Conservation (phyloP, 257 asterid species). For the Solanum peruvianum region DNA sequence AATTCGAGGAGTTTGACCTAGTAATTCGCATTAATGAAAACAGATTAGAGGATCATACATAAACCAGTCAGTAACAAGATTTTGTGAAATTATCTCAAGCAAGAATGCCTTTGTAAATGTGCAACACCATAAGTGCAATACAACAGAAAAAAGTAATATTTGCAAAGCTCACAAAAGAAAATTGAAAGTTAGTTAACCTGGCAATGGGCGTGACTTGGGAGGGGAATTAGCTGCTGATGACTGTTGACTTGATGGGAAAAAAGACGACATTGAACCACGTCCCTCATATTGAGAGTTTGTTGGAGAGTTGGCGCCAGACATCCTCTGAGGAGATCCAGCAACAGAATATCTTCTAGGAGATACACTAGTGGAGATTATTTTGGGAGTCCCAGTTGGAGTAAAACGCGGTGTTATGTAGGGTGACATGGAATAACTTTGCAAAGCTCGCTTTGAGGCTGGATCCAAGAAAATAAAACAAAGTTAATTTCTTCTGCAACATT, state of each 20-base stretch:
- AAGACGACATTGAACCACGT: constrained; percentile 66
- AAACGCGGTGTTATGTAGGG: constrained; percentile 64
- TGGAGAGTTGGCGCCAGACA: constrained; percentile 60
- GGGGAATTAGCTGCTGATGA: constrained; percentile 98
- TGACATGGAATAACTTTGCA: constrained; percentile 34
- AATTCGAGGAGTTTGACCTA: constrained; percentile 81
- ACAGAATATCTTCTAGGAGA: constrained; percentile 81
- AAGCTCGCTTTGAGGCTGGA: constrained; percentile 48
- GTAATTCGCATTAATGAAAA: not conserved
- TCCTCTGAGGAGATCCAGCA: constrained; percentile 59
- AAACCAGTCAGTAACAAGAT: not conserved
- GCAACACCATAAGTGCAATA: not conserved
- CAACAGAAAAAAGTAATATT: not conserved
- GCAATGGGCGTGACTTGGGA: constrained; percentile 57
- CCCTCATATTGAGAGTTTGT: constrained; percentile 32
- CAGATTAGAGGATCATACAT: not conserved
- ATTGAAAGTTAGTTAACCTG: constrained; percentile 35
- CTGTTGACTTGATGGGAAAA: constrained; percentile 91
- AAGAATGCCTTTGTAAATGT: not conserved
- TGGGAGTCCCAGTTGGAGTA: constrained; percentile 77
- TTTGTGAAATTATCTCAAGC: not conserved
- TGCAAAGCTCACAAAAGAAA: not conserved
- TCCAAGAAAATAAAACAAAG: not conserved
- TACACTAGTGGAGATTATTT: constrained; percentile 45
- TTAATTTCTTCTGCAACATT: not conserved